These are phyloP conservation scores for Salvia rosmarinus DNA, from an alignment of 257 asterid species.

Conservation along the genomic window DNA sequence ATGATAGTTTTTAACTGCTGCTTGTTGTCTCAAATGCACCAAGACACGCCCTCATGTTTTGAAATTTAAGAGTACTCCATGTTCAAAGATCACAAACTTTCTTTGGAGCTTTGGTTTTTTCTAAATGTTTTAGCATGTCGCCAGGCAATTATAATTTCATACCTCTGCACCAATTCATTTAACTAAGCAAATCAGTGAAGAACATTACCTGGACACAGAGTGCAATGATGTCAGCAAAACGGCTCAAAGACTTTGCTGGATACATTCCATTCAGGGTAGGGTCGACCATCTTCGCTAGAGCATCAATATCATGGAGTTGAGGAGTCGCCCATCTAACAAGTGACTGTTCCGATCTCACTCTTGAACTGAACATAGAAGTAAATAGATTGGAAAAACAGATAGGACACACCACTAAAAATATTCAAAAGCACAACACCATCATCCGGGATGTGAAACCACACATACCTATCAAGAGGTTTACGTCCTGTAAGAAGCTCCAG, in stretches of 20 bases:
- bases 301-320: slow-evolving; percentile 97
- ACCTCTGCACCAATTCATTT: too few relatives aligned
- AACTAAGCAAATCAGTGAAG: not conserved
- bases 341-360: slow-evolving; percentile 88
- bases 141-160: too few relatives aligned
- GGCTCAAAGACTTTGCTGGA: slow-evolving; percentile 96
- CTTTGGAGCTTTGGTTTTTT: not conserved
- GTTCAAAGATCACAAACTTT: not conserved
- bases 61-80: not conserved
- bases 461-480: slow-evolving; percentile 95
- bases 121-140: not conserved
- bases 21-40: not conserved
- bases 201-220: slow-evolving; percentile 89
- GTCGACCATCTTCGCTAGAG: slow-evolving; percentile 96
- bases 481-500: slow-evolving; percentile 96
- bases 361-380: slow-evolving; percentile 56
- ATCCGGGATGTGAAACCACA: slow-evolving; percentile 14
- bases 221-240: slow-evolving; percentile 93
- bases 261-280: slow-evolving; percentile 90
- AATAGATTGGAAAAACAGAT: not conserved
- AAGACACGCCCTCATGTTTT: not conserved
- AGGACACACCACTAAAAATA: not conserved
- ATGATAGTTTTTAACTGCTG: not conserved
- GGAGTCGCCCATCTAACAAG: slow-evolving; percentile 99
- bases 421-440: slow-evolving; percentile 16